Percentiles rank a stretch among this genome's conserved stretches.
phyloP scores from a whole-genome alignment of 2,329 filamentous ascomycete genomes.

The Orbilia oligospora region DNA sequence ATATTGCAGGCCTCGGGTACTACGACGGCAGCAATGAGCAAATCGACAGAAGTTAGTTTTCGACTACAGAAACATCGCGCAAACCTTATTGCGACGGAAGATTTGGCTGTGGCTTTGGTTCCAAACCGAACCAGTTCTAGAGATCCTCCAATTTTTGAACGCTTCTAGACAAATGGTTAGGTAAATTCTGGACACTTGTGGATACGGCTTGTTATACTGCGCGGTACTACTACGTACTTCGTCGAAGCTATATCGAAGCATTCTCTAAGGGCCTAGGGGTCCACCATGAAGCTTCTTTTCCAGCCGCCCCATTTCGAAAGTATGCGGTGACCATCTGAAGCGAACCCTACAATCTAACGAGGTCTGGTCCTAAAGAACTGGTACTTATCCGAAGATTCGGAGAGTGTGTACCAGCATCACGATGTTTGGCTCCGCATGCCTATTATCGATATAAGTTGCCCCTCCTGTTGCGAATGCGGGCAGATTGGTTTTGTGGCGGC shows the following conservation, averaged over 20 bases:
- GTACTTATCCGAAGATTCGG: neutral
- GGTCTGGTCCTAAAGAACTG: neutral
- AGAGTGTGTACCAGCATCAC: neutral
- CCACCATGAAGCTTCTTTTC: conserved; percentile 17
- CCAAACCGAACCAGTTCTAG: neutral
- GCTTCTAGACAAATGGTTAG: conserved; percentile 3
- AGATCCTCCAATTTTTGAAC: neutral
- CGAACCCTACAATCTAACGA: neutral
- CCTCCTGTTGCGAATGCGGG: conserved; percentile 35
- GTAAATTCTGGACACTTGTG: neutral
- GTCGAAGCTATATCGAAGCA: conserved; percentile 4
- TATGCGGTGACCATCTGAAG: neutral
- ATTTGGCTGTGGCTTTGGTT: conserved; percentile 14
- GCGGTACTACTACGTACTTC: too few relatives aligned
- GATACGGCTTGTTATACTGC: neutral
- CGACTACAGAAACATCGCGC: conserved; percentile 3
- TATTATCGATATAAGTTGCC: conserved; percentile 39
- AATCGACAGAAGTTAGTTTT: conserved; percentile 1
- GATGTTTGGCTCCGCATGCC: conserved; percentile 14
- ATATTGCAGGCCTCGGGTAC: neutral
- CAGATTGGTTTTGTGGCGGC: conserved; percentile 11
- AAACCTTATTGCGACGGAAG: conserved; percentile 26
- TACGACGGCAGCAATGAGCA: neutral
- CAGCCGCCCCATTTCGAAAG: conserved; percentile 2
- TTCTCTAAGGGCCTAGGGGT: neutral